phyloP scores from a whole-genome alignment of 78 protist genomes.

The Chrysochromulina tobinii region DNA sequence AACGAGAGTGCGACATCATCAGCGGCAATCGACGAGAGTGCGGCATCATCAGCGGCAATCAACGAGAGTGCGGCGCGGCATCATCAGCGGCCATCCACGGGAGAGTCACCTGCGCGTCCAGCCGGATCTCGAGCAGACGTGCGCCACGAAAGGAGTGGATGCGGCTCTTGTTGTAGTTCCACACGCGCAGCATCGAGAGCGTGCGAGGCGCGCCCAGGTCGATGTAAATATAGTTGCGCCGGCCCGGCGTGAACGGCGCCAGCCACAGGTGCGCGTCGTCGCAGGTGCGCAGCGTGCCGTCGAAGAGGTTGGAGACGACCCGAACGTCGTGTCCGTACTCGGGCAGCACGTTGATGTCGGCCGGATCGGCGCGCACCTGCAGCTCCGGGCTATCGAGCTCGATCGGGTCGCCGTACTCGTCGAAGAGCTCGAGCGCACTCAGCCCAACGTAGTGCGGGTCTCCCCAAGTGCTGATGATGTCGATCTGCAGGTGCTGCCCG shows the following conservation, averaged over 20 bases:
- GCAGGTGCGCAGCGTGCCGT: constrained; percentile 26
- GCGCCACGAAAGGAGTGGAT: constrained; percentile 42
- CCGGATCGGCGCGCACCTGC: constrained; percentile 18
- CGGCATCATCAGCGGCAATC: too few relatives aligned
- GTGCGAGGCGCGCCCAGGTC: background rate
- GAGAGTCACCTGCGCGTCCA: background rate
- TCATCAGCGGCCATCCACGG: background rate
- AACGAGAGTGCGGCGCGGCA: too few relatives aligned
- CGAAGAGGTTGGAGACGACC: constrained; percentile 23
- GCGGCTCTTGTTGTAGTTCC: constrained; percentile 79
- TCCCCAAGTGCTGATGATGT: constrained; percentile 72
- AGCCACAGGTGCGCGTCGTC: constrained; percentile 53
- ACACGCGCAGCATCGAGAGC: constrained; percentile 61
- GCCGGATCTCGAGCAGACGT: background rate
- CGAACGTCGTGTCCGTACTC: constrained; percentile 30
- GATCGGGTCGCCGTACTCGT: background rate
- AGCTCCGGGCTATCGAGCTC: background rate
- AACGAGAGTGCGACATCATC: too few relatives aligned
- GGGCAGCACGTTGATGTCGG: constrained; percentile 42
- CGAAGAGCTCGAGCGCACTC: constrained; percentile 75
- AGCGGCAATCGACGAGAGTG: too few relatives aligned
- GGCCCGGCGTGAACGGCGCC: constrained; percentile 42
- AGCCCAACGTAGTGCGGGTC: constrained; percentile 81
- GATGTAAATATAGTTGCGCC: constrained; percentile 38
- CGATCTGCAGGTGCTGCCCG: background rate